Percentiles rank a stretch among this genome's conserved stretches.
phyloP scores from a whole-genome alignment of 306 rosid genomes.

The Morella rubra region DNA sequence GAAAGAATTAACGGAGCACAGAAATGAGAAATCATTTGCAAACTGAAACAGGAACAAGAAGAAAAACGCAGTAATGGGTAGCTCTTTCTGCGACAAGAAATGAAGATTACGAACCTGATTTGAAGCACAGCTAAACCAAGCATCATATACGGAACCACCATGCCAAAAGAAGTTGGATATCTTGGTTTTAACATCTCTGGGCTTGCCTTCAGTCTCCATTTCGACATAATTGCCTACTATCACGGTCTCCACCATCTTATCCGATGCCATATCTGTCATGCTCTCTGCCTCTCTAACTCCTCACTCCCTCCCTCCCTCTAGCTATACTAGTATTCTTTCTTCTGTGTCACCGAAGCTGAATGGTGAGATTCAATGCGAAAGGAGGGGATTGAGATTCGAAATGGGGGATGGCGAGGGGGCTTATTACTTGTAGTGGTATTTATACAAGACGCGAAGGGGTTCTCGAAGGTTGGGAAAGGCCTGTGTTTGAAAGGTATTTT shows the following conservation, averaged over 20 bases:
- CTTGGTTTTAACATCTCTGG: constrained; percentile 50
- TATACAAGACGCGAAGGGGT: constrained; percentile 38
- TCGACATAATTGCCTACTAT: constrained; percentile 86
- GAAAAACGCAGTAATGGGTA: not conserved
- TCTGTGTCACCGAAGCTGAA: not conserved
- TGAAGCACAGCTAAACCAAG: constrained; percentile 99
- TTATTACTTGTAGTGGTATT: not conserved
- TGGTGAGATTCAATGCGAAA: not conserved
- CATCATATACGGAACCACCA: constrained; percentile 96
- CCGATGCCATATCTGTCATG: constrained; percentile 44
- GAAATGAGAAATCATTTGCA: not conserved
- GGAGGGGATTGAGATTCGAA: constrained; percentile 9
- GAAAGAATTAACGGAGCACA: not conserved
- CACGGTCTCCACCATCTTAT: constrained; percentile 68
- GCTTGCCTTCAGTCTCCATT: constrained; percentile 83
- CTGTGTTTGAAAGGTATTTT: constrained; percentile 54
- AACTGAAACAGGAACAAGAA: not conserved
- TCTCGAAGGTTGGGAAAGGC: constrained; percentile 55
- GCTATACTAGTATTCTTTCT: not conserved
- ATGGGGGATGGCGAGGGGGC: constrained; percentile 5
- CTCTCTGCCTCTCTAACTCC: not conserved
- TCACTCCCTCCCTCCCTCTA: not conserved
- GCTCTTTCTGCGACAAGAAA: not conserved
- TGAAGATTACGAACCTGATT: constrained; percentile 60
- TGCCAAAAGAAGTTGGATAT: constrained; percentile 83